These are phyloP conservation scores for Zea luxurians DNA, from an alignment of 176 grass and related monocot genomes.

Conservation along the genomic window DNA sequence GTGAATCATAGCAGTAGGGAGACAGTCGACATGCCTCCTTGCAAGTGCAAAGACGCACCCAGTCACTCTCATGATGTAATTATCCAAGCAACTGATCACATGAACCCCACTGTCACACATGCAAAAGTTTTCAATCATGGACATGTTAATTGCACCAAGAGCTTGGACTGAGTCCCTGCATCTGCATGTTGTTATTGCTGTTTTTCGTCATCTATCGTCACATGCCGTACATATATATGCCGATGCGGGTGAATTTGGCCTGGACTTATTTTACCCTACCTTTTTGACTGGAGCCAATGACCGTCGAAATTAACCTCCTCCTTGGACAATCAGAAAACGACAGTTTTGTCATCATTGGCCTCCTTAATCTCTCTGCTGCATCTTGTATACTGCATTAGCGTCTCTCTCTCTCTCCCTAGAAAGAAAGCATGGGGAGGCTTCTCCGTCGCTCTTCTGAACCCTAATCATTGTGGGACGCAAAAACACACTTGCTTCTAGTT, in stretches of 20 bases:
- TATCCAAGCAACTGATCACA: conserved; percentile 45
- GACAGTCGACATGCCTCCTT: conserved; percentile 24
- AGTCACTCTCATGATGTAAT: conserved; percentile 53
- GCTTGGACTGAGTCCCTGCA: conserved; percentile 25
- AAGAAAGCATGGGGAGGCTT: conserved; percentile 39
- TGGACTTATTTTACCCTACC: conserved; percentile 14
- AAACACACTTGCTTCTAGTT: conserved; percentile 33
- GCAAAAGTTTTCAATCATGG: conserved; percentile 29
- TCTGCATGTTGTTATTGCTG: conserved; percentile 6
- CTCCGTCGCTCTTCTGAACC: conserved; percentile 41
- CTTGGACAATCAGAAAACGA: conserved; percentile 20
- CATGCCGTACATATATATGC: conserved; percentile 31
- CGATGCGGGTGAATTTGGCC: background rate
- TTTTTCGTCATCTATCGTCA: conserved; percentile 45
- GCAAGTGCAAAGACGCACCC: conserved; percentile 39
- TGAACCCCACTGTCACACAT: conserved; percentile 45
- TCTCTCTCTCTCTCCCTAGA: background rate
- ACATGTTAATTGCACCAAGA: background rate
- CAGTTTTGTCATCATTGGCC: background rate
- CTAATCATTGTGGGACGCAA: conserved; percentile 50
- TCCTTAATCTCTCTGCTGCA: background rate
- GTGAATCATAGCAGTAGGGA: conserved; percentile 28
- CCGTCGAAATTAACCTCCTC: background rate
- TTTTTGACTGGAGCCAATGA: conserved; percentile 5
- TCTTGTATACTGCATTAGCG: conserved; percentile 1